Conservation (phyloP, 805 yeast genomes). For the Candida sanyiensis region DNA sequence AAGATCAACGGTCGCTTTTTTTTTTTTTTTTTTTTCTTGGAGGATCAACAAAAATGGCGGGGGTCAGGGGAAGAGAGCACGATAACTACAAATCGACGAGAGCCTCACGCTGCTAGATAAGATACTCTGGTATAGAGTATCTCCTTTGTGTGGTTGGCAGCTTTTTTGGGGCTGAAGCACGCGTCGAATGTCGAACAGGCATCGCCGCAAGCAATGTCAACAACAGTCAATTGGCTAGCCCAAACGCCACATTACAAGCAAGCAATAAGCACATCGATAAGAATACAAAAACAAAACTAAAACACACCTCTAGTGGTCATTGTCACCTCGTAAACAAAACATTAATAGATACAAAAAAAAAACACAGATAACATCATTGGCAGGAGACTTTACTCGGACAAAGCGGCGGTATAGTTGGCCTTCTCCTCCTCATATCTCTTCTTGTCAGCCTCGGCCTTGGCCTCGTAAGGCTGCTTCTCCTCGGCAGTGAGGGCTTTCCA, state of each 20-base stretch:
- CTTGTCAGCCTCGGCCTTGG: slow-evolving; percentile 92
- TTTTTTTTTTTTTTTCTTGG: too few relatives aligned
- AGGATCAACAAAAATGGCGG: too few relatives aligned
- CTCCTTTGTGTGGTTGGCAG: too few relatives aligned
- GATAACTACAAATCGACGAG: background rate
- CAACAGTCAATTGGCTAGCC: too few relatives aligned
- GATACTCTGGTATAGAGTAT: too few relatives aligned
- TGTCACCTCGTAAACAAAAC: background rate
- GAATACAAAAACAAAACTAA: background rate
- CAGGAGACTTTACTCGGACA: slow-evolving; percentile 1
- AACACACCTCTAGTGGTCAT: background rate
- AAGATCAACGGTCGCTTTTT: too few relatives aligned
- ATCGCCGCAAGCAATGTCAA: too few relatives aligned
- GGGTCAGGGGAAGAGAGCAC: too few relatives aligned
- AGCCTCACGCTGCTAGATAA: background rate
- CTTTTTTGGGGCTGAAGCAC: too few relatives aligned
- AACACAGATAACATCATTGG: background rate
- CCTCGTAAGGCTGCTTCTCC: slow-evolving; percentile 86
- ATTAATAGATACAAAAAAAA: background rate
- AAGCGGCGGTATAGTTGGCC: slow-evolving; percentile 57
- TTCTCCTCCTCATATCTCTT: slow-evolving; percentile 96
- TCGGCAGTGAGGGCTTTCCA: slow-evolving; percentile 88
- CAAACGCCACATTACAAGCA: too few relatives aligned
- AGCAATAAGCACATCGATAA: slow-evolving; percentile 1
- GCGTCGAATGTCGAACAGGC: too few relatives aligned